Percentiles rank a stretch among this genome's conserved stretches.
Evolutionary conservation across 495 filamentous ascomycete species (phyloP).

Genomic region (Penicillium maclennaniae): DNA sequence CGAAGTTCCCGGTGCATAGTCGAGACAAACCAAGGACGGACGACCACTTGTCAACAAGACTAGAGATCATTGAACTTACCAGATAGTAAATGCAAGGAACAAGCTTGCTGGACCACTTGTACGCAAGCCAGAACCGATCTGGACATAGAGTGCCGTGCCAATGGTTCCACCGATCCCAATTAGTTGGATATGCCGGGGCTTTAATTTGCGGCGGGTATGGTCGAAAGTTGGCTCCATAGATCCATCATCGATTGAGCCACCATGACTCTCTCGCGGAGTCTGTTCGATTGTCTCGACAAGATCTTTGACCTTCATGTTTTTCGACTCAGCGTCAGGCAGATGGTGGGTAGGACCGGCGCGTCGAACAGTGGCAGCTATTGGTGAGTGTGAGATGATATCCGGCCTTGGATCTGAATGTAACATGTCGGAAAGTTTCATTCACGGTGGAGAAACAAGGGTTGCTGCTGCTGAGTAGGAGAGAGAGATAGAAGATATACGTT

Average conservation of each 20-base stretch:
- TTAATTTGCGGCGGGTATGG: constrained; percentile 55
- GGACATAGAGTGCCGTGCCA: constrained; percentile 75
- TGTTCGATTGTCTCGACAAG: constrained; percentile 19
- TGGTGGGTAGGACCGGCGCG: constrained; percentile 8
- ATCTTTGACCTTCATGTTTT: constrained; percentile 11
- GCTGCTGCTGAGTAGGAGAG: background rate
- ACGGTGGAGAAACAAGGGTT: background rate
- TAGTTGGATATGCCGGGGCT: constrained; percentile 65
- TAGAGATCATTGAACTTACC: constrained; percentile 22
- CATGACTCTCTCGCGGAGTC: constrained; percentile 10
- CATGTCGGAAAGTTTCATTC: constrained; percentile 3
- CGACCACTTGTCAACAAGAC: background rate
- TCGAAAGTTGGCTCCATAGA: constrained; percentile 35
- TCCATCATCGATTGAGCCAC: constrained; percentile 23
- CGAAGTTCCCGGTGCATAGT: background rate
- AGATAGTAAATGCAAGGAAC: constrained; percentile 63
- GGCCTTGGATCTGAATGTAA: constrained; percentile 2
- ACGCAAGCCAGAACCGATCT: constrained; percentile 64
- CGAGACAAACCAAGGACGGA: background rate
- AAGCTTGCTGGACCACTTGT: constrained; percentile 72
- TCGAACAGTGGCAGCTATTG: constrained; percentile 14
- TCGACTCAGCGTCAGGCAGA: constrained; percentile 6
- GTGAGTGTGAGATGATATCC: constrained; percentile 8
- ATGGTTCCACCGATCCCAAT: constrained; percentile 76
- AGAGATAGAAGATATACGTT: background rate